Evolutionary conservation across 2,329 filamentous ascomycete species (phyloP), one percentile per base, ranked within the genome.

Genomic region (Cadophora sp.): DNA sequence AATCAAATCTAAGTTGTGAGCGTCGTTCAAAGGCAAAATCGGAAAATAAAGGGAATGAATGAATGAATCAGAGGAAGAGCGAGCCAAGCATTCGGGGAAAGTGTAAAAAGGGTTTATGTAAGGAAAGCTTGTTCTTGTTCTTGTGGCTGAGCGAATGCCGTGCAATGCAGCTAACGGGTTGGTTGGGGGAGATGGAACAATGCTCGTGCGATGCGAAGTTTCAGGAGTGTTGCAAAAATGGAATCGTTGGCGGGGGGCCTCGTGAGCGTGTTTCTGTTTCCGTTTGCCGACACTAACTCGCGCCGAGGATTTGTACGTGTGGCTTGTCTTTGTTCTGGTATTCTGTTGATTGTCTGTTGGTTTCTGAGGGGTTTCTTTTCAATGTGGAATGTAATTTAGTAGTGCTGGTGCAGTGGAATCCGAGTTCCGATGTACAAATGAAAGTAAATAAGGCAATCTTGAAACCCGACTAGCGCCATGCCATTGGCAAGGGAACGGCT

Each of bases 141-240:
- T 4, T 41, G 59, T 60, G 47, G n/a, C 60, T 27, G 22, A 22
- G 62, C 60, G 66, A 65, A 64, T 65, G 67, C 27, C 27, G 27
- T 30, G 65, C 62, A 65, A 55, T 63, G 47, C 43, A 50, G 47
- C 51, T 24, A 63, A 59, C 60, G n/a, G 43, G 50, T 58, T 45
- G 43, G 50, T 58, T 45, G 62, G 58, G 43, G 39, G 48, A 62
- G 55, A 65, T 71, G 67, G 59, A 67, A 71, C 69, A 68, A 53
- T 33, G 43, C 53, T 66, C 64, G 62, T 65, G 51, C 60, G 55
- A 64, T 68, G 45, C 66, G 68, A 65, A 27, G 69, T 71, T 71
- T 71, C 69, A 71, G 64, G 62, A 24, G 59, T 66, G 51, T 70
- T 47, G 39, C 66, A 33, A 24, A n/a, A 16, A 20, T 24, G 53